Conservation (phyloP, 2,329 filamentous ascomycete species). For the Aureobasidium sp. region DNA sequence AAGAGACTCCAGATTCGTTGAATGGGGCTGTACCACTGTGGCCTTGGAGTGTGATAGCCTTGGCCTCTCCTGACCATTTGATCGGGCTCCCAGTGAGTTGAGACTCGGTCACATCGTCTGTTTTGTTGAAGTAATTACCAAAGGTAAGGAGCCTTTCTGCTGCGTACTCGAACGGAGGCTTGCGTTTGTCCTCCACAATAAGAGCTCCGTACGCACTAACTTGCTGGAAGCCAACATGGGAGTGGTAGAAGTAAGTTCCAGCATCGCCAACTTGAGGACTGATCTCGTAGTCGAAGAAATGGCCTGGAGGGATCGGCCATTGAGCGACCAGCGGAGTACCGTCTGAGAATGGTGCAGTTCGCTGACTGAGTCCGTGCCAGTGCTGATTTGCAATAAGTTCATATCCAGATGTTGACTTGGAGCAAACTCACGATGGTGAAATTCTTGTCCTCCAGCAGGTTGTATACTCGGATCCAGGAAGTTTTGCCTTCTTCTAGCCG, state of each 20-base stretch:
- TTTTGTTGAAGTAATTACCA: conserved; percentile 49
- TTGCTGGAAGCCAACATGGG: conserved; percentile 55
- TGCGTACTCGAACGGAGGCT: conserved; percentile 50
- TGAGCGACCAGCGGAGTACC: conserved; percentile 53
- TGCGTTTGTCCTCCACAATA: conserved; percentile 45
- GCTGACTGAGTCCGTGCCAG: conserved; percentile 57
- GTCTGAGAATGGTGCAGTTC: conserved; percentile 54
- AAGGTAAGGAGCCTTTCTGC: conserved; percentile 50
- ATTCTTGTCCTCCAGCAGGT: conserved; percentile 45
- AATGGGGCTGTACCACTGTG: conserved; percentile 37
- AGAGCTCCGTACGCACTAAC: conserved; percentile 49
- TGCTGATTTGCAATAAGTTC: too few relatives aligned
- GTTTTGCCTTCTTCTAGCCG: conserved; percentile 38
- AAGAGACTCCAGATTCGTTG: too few relatives aligned
- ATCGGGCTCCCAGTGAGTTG: conserved; percentile 44
- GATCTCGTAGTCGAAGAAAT: conserved; percentile 61
- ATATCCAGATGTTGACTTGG: too few relatives aligned
- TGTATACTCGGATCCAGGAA: conserved; percentile 51
- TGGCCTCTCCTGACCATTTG: conserved; percentile 52
- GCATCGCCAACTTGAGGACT: conserved; percentile 43
- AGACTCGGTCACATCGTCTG: conserved; percentile 43
- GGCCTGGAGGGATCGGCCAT: conserved; percentile 54
- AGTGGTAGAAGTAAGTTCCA: conserved; percentile 61
- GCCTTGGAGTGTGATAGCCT: too few relatives aligned
- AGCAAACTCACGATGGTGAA: conserved; percentile 45